Conservation (phyloP, 768 basidiomycete genomes). For the Amanita subjunquillea region DNA sequence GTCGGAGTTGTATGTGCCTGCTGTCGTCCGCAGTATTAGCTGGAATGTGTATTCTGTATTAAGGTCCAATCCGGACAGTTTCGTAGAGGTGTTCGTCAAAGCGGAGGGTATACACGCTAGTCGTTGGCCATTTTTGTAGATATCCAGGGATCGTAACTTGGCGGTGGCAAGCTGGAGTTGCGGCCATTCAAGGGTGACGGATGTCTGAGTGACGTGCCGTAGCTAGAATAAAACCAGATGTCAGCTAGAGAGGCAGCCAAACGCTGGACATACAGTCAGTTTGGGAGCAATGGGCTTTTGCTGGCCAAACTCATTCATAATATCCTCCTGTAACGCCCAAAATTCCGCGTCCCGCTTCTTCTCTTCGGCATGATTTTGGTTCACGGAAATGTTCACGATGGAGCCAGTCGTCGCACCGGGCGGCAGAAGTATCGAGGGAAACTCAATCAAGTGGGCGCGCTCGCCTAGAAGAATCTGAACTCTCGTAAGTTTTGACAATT, state of each 20-base stretch:
- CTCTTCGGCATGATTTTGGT: conserved; percentile 81
- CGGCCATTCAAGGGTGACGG: conserved; percentile 95
- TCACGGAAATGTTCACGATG: conserved; percentile 94
- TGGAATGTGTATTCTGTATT: conserved; percentile 91
- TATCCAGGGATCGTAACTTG: conserved; percentile 80
- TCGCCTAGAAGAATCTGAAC: conserved; percentile 85
- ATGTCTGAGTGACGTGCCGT: conserved; percentile 93
- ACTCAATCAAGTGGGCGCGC: conserved; percentile 94
- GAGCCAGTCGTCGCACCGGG: conserved; percentile 89
- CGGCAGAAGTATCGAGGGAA: conserved; percentile 90
- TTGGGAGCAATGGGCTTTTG: conserved; percentile 60
- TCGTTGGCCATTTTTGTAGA: conserved; percentile 86
- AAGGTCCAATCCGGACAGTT: conserved; percentile 73
- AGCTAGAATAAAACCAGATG: conserved; percentile 33
- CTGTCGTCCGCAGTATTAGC: conserved; percentile 84
- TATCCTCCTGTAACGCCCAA: conserved; percentile 74
- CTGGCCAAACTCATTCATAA: conserved; percentile 65
- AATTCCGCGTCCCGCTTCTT: conserved; percentile 74
- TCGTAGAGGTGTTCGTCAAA: conserved; percentile 76
- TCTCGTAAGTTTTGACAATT: not conserved
- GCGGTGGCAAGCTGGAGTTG: conserved; percentile 75
- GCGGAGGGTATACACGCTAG: conserved; percentile 81
- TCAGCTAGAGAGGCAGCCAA: not conserved
- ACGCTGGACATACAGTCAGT: conserved; percentile 43
- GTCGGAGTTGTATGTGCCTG: conserved; percentile 85